Evolutionary conservation across 768 basidiomycete genomes (phyloP), one percentile per base, ranked within the genome.

Genomic region (Coprinellus micaceus): DNA sequence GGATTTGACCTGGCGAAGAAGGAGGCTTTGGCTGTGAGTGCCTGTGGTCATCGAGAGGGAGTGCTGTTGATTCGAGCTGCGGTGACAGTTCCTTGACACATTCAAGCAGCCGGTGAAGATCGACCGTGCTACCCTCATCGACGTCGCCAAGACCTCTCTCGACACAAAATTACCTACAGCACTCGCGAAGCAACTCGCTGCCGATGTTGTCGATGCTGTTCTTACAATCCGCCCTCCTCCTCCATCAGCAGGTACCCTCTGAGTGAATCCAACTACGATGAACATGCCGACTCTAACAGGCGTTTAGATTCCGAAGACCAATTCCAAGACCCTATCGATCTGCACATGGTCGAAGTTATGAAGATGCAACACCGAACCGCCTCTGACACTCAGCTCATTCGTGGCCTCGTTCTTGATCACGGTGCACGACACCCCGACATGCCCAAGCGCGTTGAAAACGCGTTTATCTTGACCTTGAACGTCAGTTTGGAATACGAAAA

Each of bases 341-440:
- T 99, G 55, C 96, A 98, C 75, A 99, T 99, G 97, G 78, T 99
- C 51, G 97, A 99, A 75, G 87, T 98, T 60, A 98, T 98, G 97
- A 98, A 98, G 78, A 99, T 99, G 97, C 96, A 97, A 71, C 97
- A 99, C 75, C 89, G 95, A 65, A 95, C 89, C 41, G 94, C 97
- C 60, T 94, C 93, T 22, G 97, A 99, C 72, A 99, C 97, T 28
- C 91, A 97, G 69, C 84, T 99, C 37, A 78, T 99, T 65, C 89
- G 91, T 63, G 97, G 97, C 33, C 81, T 99, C 56, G 97, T 99
- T 44, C 80, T 99, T 64, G 97, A 99, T 74, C 96, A 98, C 68
- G 96, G 97, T 62, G 92, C 91, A 54, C 79, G 97, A 61, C 97
- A 99, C 74, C 96, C 97, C 11, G 97, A 98, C 73, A 98, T 98